These are phyloP conservation scores for Komagataella mondaviorum DNA, from an alignment of 805 yeast genomes.

Conservation along the genomic window DNA sequence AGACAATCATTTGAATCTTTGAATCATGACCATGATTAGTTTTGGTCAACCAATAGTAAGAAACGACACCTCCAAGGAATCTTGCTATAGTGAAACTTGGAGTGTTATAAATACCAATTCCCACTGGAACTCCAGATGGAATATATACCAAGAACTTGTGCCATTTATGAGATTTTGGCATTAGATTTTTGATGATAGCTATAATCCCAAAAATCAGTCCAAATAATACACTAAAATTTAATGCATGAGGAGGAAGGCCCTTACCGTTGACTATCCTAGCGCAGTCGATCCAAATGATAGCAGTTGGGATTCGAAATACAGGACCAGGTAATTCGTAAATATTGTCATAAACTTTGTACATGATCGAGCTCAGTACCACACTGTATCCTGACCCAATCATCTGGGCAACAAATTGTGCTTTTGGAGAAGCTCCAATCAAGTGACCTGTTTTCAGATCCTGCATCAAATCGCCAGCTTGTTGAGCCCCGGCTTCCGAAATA, in stretches of 20 bases:
- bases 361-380: constrained; percentile 60
- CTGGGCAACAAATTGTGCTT: constrained; percentile 86
- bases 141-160: constrained; percentile 37
- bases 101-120: constrained; percentile 88
- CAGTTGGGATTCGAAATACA: constrained; percentile 83
- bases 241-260: constrained; percentile 75
- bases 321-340: constrained; percentile 80
- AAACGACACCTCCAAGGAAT: constrained; percentile 72
- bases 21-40: constrained; percentile 22
- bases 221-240: constrained; percentile 41
- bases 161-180: constrained; percentile 26
- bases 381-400: constrained; percentile 81
- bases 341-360: constrained; percentile 70
- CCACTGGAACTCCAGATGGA: constrained; percentile 95
- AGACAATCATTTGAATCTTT: constrained; percentile 67
- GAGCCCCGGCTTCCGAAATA: constrained; percentile 96
- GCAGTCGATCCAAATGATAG: constrained; percentile 94
- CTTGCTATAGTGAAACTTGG: constrained; percentile 92
- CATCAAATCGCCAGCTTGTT: constrained; percentile 97
- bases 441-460: constrained; percentile 95
- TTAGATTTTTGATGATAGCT: constrained; percentile 45
- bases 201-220: constrained; percentile 60
- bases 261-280: constrained; percentile 85
- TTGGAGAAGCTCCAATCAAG: constrained; percentile 81
- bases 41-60: constrained; percentile 41